Conservation (phyloP, 768 basidiomycete genomes). For the Galerina sulciceps region DNA sequence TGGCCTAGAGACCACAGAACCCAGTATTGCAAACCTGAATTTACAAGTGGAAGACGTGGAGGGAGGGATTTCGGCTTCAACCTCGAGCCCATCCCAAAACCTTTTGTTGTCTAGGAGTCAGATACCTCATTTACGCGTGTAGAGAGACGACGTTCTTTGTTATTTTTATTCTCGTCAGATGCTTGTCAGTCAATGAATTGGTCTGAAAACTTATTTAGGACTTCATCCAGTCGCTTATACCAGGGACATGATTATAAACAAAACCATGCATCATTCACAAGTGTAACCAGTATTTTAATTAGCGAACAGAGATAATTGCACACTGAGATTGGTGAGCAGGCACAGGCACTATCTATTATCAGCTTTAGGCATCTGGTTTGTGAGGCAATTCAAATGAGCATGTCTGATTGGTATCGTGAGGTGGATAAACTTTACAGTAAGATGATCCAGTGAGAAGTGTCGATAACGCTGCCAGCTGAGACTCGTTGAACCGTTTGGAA, state of each 20-base stretch:
- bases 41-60: slow-evolving; percentile 48
- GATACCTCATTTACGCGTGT: slow-evolving; percentile 47
- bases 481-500: slow-evolving; percentile 82
- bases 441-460: slow-evolving; percentile 87
- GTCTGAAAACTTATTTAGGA: not conserved
- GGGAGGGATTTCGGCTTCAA: slow-evolving; percentile 17
- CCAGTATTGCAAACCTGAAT: slow-evolving; percentile 48
- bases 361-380: slow-evolving; percentile 29
- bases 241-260: slow-evolving; percentile 9
- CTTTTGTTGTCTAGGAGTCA: slow-evolving; percentile 39
- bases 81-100: slow-evolving; percentile 22
- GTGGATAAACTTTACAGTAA: slow-evolving; percentile 58
- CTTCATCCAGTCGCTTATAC: slow-evolving; percentile 8
- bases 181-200: slow-evolving; percentile 1
- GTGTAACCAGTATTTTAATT: slow-evolving; percentile 13
- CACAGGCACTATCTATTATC: slow-evolving; percentile 10
- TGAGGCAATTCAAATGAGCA: not conserved
- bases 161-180: slow-evolving; percentile 12
- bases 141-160: slow-evolving; percentile 13
- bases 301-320: slow-evolving; percentile 3
- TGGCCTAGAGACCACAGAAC: slow-evolving; percentile 64
- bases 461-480: slow-evolving; percentile 81
- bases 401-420: not conserved
- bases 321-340: slow-evolving; percentile 3
- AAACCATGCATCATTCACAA: not conserved